Conservation (phyloP, 2,329 filamentous ascomycete species). For the Fusarium mexicanum region DNA sequence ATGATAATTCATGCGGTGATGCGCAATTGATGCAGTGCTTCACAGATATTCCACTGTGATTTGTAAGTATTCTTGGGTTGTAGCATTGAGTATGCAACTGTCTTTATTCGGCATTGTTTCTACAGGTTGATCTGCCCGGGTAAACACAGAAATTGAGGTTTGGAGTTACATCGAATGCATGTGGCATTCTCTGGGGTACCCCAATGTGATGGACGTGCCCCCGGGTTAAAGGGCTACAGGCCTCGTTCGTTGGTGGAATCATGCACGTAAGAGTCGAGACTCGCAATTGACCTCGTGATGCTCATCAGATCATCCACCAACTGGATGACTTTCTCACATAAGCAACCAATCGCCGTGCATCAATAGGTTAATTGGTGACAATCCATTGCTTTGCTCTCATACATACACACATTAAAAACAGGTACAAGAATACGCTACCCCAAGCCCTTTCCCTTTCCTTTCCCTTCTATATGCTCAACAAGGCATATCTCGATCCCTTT, state of each 20-base stretch:
- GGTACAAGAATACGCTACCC: conserved; percentile 2
- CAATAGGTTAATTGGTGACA: neutral
- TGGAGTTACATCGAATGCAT: conserved; percentile 6
- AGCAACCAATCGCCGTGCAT: neutral
- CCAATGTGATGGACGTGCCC: neutral
- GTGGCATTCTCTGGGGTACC: conserved; percentile 10
- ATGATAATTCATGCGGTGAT: neutral
- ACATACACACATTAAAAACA: conserved; percentile 6
- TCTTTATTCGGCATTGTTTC: neutral
- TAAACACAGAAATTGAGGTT: neutral
- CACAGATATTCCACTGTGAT: neutral
- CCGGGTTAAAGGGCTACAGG: neutral
- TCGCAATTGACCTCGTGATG: neutral
- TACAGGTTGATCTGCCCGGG: neutral
- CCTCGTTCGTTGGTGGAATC: conserved; percentile 25
- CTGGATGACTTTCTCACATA: neutral
- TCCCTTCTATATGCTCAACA: conserved; percentile 4
- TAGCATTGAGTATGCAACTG: neutral
- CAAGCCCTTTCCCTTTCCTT: conserved; percentile 1
- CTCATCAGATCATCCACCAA: conserved; percentile 22
- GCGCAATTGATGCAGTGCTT: neutral
- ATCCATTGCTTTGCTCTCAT: conserved; percentile 19
- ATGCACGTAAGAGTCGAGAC: conserved; percentile 12
- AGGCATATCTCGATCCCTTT: neutral
- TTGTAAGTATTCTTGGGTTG: neutral